phyloP scores from a whole-genome alignment of 345 rosid species.

The Aquilaria sinensis region DNA sequence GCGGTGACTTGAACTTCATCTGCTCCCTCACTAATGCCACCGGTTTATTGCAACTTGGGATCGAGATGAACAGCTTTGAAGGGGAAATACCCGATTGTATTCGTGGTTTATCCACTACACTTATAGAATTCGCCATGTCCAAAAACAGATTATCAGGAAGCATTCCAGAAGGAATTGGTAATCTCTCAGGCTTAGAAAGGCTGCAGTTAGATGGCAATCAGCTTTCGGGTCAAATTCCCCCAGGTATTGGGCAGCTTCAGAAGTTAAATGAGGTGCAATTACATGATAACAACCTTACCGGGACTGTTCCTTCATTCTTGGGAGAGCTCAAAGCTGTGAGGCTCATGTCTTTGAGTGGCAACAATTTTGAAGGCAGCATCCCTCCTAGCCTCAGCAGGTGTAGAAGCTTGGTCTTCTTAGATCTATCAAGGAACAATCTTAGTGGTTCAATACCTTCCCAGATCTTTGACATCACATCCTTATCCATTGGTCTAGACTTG shows the following conservation, averaged over 20 bases:
- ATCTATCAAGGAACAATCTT: constrained; percentile 4
- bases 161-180: not conserved
- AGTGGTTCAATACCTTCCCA: constrained; percentile 3
- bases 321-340: constrained; percentile 8
- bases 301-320: constrained; percentile 6
- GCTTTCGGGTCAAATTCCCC: constrained; percentile 7
- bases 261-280: not conserved
- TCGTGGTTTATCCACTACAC: not conserved
- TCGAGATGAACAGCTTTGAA: not conserved
- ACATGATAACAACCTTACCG: not conserved
- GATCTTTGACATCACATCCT: constrained; percentile 2
- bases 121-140: not conserved
- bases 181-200: constrained; percentile 1
- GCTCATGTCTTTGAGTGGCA: not conserved
- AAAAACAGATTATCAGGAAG: constrained; percentile 1
- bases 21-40: not conserved
- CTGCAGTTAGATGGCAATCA: not conserved
- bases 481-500: not conserved
- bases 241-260: constrained; percentile 1
- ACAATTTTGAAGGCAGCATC: constrained; percentile 9
- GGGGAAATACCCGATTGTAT: not conserved
- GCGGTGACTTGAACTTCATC: constrained; percentile 9
- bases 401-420: not conserved
- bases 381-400: constrained; percentile 8
- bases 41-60: not conserved